Evolutionary conservation across 768 basidiomycete species (phyloP).

Genomic region (Mycena albidolilacea): DNA sequence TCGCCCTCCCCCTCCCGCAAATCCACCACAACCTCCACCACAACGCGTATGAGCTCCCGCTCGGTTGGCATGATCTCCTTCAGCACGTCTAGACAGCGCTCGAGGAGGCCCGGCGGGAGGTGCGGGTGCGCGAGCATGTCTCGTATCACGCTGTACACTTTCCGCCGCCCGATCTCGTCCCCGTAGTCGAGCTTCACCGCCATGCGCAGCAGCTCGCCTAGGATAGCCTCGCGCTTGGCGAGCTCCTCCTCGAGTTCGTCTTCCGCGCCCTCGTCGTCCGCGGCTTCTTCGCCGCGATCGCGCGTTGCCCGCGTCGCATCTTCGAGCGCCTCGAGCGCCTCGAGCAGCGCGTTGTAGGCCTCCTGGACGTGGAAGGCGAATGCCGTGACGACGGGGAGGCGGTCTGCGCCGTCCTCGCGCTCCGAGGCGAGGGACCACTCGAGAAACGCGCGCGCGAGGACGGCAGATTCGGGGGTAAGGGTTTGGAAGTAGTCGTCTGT

Average conservation of each 20-base stretch:
- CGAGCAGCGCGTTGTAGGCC: slow-evolving; percentile 76
- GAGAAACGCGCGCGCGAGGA: slow-evolving; percentile 89
- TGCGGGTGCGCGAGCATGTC: slow-evolving; percentile 91
- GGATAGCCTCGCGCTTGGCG: slow-evolving; percentile 77
- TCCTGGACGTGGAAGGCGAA: slow-evolving; percentile 90
- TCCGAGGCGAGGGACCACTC: slow-evolving; percentile 79
- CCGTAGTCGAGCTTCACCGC: slow-evolving; percentile 90
- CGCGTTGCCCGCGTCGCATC: slow-evolving; percentile 50
- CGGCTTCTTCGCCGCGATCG: neutral
- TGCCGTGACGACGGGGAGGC: slow-evolving; percentile 91
- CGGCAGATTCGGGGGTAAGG: slow-evolving; percentile 84
- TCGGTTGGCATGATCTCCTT: slow-evolving; percentile 87
- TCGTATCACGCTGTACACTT: slow-evolving; percentile 92
- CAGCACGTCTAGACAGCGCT: slow-evolving; percentile 88
- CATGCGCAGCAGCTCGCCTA: slow-evolving; percentile 86
- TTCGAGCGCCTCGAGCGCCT: slow-evolving; percentile 58
- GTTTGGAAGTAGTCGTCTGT: slow-evolving; percentile 82
- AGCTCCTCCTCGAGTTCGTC: slow-evolving; percentile 72
- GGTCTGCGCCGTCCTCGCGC: slow-evolving; percentile 69
- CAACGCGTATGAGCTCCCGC: slow-evolving; percentile 88
- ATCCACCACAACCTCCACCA: slow-evolving; percentile 89
- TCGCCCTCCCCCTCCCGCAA: slow-evolving; percentile 60
- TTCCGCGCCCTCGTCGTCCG: slow-evolving; percentile 50
- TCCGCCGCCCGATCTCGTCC: slow-evolving; percentile 94
- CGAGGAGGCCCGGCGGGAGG: slow-evolving; percentile 85